Evolutionary conservation across 2,329 filamentous ascomycete genomes (phyloP).

Genomic region (Botryotinia narcissicola): DNA sequence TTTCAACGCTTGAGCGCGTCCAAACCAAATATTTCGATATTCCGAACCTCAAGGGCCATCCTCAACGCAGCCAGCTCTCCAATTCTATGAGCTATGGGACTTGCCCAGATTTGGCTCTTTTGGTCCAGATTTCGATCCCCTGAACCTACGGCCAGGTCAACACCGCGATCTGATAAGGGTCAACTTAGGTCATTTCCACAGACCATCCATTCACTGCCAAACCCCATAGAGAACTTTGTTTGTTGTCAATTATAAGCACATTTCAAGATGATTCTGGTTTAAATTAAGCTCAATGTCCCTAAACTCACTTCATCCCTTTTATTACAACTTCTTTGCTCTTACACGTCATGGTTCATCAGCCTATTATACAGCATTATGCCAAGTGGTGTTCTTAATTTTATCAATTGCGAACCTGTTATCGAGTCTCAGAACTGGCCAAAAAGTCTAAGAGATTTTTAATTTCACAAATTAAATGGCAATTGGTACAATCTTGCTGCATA

Average conservation of each 20-base stretch:
- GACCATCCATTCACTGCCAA: not conserved
- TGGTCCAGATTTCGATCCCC: not conserved
- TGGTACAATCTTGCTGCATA: not conserved
- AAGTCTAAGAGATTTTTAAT: rapidly evolving
- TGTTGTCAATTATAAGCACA: too few species aligned
- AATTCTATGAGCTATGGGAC: not conserved
- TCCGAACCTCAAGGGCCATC: too few species aligned
- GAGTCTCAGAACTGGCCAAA: not conserved
- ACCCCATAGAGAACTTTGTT: rapidly evolving
- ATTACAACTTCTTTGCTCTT: not conserved
- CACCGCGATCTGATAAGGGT: not conserved
- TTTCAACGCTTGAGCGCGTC: not conserved
- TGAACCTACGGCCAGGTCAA: not conserved
- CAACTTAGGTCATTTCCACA: not conserved
- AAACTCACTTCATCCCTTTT: not conserved
- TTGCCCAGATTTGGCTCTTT: not conserved
- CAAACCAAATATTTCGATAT: not conserved
- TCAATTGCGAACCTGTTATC: not conserved
- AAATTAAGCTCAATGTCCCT: not conserved
- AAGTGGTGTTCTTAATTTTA: not conserved
- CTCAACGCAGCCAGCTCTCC: not conserved
- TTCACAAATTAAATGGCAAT: not conserved
- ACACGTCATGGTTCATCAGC: not conserved
- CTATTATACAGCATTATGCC: not conserved
- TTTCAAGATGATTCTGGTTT: not conserved